A percentile compares a stretch with the other conserved stretches of the same genome.
Conservation (phyloP, 169 alveolate genomes). For the Plasmodium vivax region DNA sequence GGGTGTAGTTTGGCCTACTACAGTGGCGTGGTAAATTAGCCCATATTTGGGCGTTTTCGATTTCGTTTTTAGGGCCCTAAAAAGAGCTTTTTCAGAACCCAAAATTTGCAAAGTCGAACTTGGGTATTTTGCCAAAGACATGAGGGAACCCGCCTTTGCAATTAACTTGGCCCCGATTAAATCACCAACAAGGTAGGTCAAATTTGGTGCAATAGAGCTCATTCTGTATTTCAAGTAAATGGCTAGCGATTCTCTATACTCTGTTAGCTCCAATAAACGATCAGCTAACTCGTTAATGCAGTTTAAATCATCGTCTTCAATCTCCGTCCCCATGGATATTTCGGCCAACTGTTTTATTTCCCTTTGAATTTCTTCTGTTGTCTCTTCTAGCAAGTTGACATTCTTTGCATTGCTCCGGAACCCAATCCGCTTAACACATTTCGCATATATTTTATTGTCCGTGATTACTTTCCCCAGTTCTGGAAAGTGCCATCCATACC, state of each 20-base stretch:
- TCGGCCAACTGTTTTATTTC: slow-evolving; percentile 98
- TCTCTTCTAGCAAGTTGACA: slow-evolving; percentile 85
- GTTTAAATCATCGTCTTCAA: slow-evolving; percentile 95
- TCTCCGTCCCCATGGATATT: slow-evolving; percentile 99
- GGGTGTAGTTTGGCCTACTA: slow-evolving; percentile 99
- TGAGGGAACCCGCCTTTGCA: slow-evolving; percentile 98
- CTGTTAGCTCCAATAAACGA: slow-evolving; percentile 96
- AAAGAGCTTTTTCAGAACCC: slow-evolving; percentile 99
- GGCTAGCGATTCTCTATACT: slow-evolving; percentile 93
- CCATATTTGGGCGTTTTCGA: slow-evolving; percentile 99
- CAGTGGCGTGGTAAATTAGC: slow-evolving; percentile 98
- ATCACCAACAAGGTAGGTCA: slow-evolving; percentile 99
- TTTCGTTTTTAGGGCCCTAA: slow-evolving; percentile 98
- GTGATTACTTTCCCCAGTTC: slow-evolving; percentile 97
- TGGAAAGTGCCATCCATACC: slow-evolving; percentile 99
- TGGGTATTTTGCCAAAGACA: slow-evolving; percentile 99
- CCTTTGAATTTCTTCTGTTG: slow-evolving; percentile 95
- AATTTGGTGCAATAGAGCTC: slow-evolving; percentile 99
- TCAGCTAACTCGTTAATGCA: slow-evolving; percentile 94
- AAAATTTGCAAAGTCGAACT: slow-evolving; percentile 99
- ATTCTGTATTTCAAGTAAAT: slow-evolving; percentile 97
- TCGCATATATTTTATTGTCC: slow-evolving; percentile 94
- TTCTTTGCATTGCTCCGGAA: slow-evolving; percentile 87
- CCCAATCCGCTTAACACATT: slow-evolving; percentile 92
- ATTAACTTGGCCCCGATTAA: slow-evolving; percentile 99